Conservation (phyloP, 2,329 filamentous ascomycete species). For the Lasiodiplodia citricola region DNA sequence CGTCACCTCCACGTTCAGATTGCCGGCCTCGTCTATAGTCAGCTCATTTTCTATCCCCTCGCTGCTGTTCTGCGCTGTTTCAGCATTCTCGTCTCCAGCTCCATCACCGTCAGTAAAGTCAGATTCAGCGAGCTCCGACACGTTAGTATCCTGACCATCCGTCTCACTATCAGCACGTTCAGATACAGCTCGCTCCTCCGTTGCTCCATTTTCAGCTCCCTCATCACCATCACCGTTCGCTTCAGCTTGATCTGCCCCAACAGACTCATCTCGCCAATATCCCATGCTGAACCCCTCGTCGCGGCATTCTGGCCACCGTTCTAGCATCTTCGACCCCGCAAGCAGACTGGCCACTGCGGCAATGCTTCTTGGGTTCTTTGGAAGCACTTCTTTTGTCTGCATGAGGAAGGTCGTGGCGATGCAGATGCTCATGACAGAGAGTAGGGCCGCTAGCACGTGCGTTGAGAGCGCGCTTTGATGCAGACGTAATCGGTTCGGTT, state of each 20-base stretch:
- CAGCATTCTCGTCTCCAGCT: no score
- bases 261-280: neutral
- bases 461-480: neutral
- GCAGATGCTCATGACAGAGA: neutral
- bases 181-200: no score
- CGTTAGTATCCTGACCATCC: no score
- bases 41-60: neutral
- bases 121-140: neutral
- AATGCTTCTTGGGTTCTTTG: neutral
- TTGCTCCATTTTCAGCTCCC: no score
- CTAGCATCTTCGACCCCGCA: neutral
- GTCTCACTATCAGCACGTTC: no score
- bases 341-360: neutral
- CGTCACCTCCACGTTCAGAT: neutral
- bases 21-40: neutral
- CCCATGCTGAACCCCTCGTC: neutral
- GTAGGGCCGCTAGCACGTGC: neutral
- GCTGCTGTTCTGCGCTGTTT: accelerated
- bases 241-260: neutral
- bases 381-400: neutral
- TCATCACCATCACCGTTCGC: neutral
- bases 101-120: neutral
- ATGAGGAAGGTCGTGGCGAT: neutral
- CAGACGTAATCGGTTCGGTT: neutral
- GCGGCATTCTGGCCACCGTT: neutral